Conservation (phyloP, 2,329 filamentous ascomycete species). For the Albifimbria verrucaria region DNA sequence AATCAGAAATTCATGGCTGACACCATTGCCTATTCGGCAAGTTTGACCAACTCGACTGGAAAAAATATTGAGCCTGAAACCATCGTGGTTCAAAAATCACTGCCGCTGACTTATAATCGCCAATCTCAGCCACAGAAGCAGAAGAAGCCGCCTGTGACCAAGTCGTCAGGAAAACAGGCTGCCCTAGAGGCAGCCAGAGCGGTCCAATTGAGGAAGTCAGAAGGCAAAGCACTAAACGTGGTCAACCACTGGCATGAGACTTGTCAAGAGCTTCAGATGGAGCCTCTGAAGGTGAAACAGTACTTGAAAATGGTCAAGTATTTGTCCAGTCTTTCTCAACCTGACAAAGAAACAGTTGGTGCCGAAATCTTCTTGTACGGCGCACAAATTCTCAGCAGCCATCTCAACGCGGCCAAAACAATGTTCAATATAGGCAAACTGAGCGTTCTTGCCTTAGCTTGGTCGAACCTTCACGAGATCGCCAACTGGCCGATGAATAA, state of each 20-base stretch:
- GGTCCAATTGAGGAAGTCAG: slow-evolving; percentile 29
- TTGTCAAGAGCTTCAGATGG: slow-evolving; percentile 44
- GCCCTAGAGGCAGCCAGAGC: slow-evolving; percentile 30
- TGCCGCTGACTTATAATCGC: not conserved
- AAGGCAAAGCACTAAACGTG: slow-evolving; percentile 24
- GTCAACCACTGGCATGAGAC: slow-evolving; percentile 41
- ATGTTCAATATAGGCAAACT: not conserved
- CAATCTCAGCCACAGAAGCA: slow-evolving; percentile 7
- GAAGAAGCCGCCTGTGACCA: slow-evolving; percentile 11
- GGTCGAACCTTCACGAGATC: not conserved
- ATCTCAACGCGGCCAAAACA: not conserved
- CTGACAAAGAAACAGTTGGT: slow-evolving; percentile 22
- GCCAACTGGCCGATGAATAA: not conserved
- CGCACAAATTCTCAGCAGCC: slow-evolving; percentile 26
- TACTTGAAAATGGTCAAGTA: slow-evolving; percentile 49
- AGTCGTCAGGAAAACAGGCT: slow-evolving; percentile 31
- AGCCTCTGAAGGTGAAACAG: slow-evolving; percentile 35
- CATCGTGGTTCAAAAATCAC: slow-evolving; percentile 44
- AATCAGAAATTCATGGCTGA: slow-evolving; percentile 67
- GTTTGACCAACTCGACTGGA: slow-evolving; percentile 62
- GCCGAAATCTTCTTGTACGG: slow-evolving; percentile 32
- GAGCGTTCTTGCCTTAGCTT: not conserved
- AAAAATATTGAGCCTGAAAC: slow-evolving; percentile 62
- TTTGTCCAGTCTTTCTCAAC: slow-evolving; percentile 35
- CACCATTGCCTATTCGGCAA: slow-evolving; percentile 66